Percentiles rank a stretch among this genome's conserved stretches.
Conservation (phyloP, 441 rosid species). For the Manihot esculenta region DNA sequence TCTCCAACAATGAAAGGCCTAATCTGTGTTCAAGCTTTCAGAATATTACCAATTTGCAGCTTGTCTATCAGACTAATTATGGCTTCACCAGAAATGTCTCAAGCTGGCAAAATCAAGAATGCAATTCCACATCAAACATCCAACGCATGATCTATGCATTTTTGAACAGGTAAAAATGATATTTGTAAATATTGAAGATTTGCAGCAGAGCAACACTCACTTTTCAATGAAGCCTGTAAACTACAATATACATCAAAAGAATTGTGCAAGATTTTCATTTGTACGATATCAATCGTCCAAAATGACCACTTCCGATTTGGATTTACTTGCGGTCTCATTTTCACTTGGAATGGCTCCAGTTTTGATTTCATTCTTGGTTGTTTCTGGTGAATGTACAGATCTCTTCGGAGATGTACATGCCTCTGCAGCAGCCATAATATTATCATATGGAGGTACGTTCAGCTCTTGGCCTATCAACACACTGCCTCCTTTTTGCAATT, state of each 20-base stretch:
- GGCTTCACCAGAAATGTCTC: not conserved
- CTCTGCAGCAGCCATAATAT: conserved; percentile 10
- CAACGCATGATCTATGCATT: too few relatives aligned
- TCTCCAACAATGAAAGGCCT: too few relatives aligned
- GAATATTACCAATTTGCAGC: too few relatives aligned
- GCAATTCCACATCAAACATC: not conserved
- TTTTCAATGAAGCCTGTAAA: conserved; percentile 6
- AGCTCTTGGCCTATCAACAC: not conserved
- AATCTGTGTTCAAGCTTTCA: too few relatives aligned
- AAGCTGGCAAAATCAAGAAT: not conserved
- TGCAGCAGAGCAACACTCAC: not conserved
- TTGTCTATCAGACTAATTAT: too few relatives aligned
- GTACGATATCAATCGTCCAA: conserved; percentile 38
- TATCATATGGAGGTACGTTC: conserved; percentile 2
- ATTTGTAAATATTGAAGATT: not conserved
- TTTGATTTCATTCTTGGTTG: conserved; percentile 10
- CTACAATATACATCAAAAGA: not conserved
- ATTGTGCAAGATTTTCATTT: conserved; percentile 4
- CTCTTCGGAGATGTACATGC: not conserved
- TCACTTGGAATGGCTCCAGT: conserved; percentile 17
- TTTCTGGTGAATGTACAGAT: not conserved
- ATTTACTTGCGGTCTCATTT: conserved; percentile 9
- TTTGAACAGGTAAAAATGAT: not conserved
- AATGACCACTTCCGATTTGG: conserved; percentile 27
- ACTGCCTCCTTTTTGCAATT: conserved; percentile 4